Evolutionary conservation across 2,329 filamentous ascomycete species (phyloP), one percentile per base, ranked within the genome.

Genomic region (Thermomyces lanuginosus): DNA sequence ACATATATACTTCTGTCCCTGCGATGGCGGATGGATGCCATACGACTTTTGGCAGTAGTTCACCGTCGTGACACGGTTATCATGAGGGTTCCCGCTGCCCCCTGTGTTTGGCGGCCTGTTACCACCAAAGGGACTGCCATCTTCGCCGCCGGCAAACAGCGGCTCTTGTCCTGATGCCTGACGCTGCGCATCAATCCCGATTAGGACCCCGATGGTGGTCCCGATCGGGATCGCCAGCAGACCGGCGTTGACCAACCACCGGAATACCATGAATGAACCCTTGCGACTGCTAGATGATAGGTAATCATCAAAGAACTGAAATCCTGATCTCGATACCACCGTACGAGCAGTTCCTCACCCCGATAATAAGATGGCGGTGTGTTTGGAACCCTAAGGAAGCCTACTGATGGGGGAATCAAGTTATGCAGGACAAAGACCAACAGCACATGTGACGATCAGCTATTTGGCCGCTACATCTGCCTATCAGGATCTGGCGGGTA

Each of bases 141-240:
- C 35, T 27, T 35, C 41, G 22, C 18, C 23, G 28, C 16, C 34
- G 16, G 45, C 45, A 42, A 64, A 65, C 15, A 64, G 44, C n/a
- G 58, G 58, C 17, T 46, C 33, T 29, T 60, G 48, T 18, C 63
- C 62, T 2, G 41, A 48, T 6, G 60, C 49, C 16, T 46, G 38
- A 21, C 60, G 54, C 23, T 55, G 46, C n/a, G 49, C 48, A 32
- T 67, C 56, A 18, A 68, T 42, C 6, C 61, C 63, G 18, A 67
- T 44, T 13, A 69, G 45, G 22, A 66, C 46, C 24, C 61, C 64
- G 16, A 66, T 37, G 6, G 61, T 64, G 29, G 56, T 51, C 31
- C 54, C 63, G 31, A 66, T 55, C 20, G 60, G 64, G 32, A 68
- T 45, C 36, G 56, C 56, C 33, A 68, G 38, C 26, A 69, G 53